These are phyloP conservation scores for Juglanconis oblonga DNA, from an alignment of 2,329 filamentous ascomycete genomes.

Conservation along the genomic window DNA sequence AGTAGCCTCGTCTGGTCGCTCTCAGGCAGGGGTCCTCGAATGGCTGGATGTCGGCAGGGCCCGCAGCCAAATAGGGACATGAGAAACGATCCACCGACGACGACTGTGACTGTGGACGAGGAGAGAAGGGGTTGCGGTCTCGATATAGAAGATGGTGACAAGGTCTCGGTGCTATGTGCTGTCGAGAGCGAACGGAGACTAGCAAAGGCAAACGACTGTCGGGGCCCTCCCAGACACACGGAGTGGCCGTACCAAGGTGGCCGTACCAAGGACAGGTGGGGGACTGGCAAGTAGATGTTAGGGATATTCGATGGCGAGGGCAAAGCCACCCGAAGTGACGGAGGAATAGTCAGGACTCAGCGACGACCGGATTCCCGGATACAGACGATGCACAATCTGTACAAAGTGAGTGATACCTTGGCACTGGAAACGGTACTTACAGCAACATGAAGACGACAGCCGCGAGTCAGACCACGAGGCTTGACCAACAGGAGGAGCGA, in stretches of 20 bases:
- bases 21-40: too few species aligned
- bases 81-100: not conserved
- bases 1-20: not conserved
- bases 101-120: not conserved
- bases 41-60: not conserved
- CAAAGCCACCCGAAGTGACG: not conserved
- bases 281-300: not conserved
- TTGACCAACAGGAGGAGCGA: not conserved
- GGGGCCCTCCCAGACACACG: not conserved
- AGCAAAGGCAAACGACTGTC: not conserved
- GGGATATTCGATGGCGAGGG: not conserved
- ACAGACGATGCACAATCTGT: slow-evolving; percentile 3
- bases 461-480: slow-evolving; percentile 5
- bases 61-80: not conserved
- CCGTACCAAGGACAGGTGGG: not conserved
- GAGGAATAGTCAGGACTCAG: not conserved
- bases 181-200: too few species aligned
- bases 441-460: not conserved
- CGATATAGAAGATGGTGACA: not conserved
- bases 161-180: not conserved
- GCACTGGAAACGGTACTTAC: not conserved
- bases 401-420: not conserved
- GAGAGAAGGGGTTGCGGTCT: not conserved
- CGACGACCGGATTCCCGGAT: slow-evolving; percentile 8
- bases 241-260: not conserved